phyloP scores from a whole-genome alignment of 83 land plant species.

The Thuja plicata region DNA sequence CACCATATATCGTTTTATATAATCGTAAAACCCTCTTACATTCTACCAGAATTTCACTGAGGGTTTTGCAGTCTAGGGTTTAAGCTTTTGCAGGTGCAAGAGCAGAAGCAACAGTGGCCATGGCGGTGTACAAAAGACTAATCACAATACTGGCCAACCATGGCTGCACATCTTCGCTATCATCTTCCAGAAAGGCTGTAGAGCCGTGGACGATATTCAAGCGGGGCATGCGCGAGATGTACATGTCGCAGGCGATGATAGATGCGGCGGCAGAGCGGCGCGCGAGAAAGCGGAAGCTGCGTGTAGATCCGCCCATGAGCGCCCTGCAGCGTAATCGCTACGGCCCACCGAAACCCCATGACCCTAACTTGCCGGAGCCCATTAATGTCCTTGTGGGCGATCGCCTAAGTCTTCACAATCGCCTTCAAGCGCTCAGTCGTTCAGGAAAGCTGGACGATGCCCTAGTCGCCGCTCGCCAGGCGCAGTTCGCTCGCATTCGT shows the following conservation, averaged over 20 bases:
- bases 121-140: not conserved
- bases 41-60: not conserved
- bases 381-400: slow-evolving; percentile 61
- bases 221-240: not conserved
- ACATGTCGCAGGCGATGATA: slow-evolving; percentile 14
- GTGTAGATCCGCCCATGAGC: slow-evolving; percentile 67
- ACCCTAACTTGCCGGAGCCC: slow-evolving; percentile 62
- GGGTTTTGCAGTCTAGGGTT: not conserved
- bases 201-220: not conserved
- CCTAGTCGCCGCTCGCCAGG: slow-evolving; percentile 22
- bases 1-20: no score
- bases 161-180: not conserved
- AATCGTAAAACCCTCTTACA: no score
- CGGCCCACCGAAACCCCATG: slow-evolving; percentile 29
- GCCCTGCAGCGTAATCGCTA: slow-evolving; percentile 50
- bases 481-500: slow-evolving; percentile 30
- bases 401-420: slow-evolving; percentile 71
- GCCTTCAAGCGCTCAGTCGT: slow-evolving; percentile 63
- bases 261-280: slow-evolving; percentile 85
- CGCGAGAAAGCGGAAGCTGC: slow-evolving; percentile 65
- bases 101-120: not conserved
- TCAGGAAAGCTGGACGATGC: slow-evolving; percentile 56
- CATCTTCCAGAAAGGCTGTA: not conserved
- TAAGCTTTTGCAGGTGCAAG: not conserved
- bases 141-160: not conserved